Evolutionary conservation across 345 rosid genomes (phyloP), one percentile per base, ranked within the genome.

Genomic region (Bruguiera parviflora): DNA sequence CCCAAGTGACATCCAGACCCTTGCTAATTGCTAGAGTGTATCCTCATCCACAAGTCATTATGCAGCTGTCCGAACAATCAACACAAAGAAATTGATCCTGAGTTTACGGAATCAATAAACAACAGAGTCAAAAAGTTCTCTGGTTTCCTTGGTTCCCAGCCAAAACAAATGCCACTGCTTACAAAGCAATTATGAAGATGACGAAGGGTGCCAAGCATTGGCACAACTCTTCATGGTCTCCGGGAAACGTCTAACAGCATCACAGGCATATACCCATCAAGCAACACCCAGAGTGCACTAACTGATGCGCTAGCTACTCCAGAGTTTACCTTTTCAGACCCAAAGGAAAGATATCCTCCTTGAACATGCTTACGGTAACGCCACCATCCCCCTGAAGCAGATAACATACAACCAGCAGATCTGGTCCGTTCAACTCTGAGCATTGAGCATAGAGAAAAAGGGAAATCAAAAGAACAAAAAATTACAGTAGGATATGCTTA

Each of bases 211-310:
- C 18, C 5, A 25, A 24, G 43, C 13, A 37, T 65, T 51, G 8
- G 8, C 6, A 53, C 6, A n/a, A 51, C 13, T 10, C 52, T 56
- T 37, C 25, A 25, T 25, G 18, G 24, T 19, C 22, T 67, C 70
- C 62, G 24, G 4, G 21, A 67, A 56, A 37, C 33, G 9, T 66
- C 65, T 35, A 61, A 15, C 29, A 61, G 65, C 43, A 35, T 43
- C 7, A 15, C 27, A 22, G 15, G 22, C 25, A 49, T 56, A 25
- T 56, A 25, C 52, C 33, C 10, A 5, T 35, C 11, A 13, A 35
- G 52, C 18, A 33, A 37, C 0, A 24, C n/a, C 33, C 15, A 49
- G 37, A 65, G 24, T 6, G 49, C 27, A 24, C 25, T 1, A 10
- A 15, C 24, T 2, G n/a, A 52, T 53, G 29, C 2, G 11, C 62